Base-by-base conservation (phyloP, 1,139 yeast species). In the Geotrichum cucujoidarum region DNA sequence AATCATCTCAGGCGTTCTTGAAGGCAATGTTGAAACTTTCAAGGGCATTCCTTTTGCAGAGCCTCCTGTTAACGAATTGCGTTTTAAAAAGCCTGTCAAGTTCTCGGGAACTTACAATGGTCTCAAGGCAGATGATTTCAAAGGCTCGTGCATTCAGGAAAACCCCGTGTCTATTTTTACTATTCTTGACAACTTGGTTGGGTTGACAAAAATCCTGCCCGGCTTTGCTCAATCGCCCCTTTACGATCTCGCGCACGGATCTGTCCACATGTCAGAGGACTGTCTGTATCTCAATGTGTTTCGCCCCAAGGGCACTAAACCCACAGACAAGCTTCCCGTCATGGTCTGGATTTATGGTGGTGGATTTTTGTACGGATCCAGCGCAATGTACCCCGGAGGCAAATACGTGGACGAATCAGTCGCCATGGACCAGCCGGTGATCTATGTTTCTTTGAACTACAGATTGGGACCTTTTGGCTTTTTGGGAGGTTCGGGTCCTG, bases 341-440 rank as follows among this genome's bases (percentile, higher is more conserved):
- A 51, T 59, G 30, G 53, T 60, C 6, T 62, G 64, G 62, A 60
- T 64, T 39, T 64, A 64, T 47, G 68, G 68, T 24, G 68, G 68
- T 39, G 62, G 61, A 1, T 64, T 55, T 41, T 37, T 38, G 4
- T 55, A 53, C 31, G 64, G 64, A 5, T 42, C 60, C 2, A 45
- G 54, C 17, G 30, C 47, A 10, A 32, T 54, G 7, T 53, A 40
- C 27, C 49, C 46, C 35, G 56, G 45, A 14, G 49, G 36, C 27
- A 53, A 27, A 46, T 52, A 37, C 27, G 47, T 45, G 7, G 25
- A 35, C 10, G 48, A 48, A n/a, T 40, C 46, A 30, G 52, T 27
- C 46, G 50, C 25, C 51, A 54, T 50, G 56, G 55, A 37, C 30
- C 48, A 53, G 53, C 52, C 50, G 2, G 46, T 47, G 31, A 42